A percentile compares a stretch with the other conserved stretches of the same genome.
Evolutionary conservation across 768 basidiomycete genomes (phyloP).

Genomic region (Amanita rubescens): DNA sequence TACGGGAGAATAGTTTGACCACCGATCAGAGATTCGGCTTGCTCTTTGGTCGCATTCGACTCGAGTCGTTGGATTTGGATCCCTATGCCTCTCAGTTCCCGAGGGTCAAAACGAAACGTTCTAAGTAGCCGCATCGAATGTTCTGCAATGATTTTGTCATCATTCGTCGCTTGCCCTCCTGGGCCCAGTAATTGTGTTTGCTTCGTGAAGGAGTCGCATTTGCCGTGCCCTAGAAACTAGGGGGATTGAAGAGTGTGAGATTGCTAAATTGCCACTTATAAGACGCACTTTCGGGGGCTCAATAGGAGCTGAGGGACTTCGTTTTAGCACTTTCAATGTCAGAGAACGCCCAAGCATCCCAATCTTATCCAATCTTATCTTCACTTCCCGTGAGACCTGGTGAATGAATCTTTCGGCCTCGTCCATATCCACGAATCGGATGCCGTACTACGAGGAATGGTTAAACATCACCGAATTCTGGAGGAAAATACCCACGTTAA

Average conservation of each 20-base stretch:
- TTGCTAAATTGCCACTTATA: neutral
- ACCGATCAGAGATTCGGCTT: conserved; percentile 12
- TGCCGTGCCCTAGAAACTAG: conserved; percentile 89
- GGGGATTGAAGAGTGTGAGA: conserved; percentile 1
- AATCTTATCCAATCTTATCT: conserved; percentile 59
- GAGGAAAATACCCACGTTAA: conserved; percentile 60
- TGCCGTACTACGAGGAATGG: conserved; percentile 65
- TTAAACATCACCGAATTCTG: neutral
- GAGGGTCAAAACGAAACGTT: conserved; percentile 70
- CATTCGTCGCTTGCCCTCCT: conserved; percentile 65
- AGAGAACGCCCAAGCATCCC: conserved; percentile 66
- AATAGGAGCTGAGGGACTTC: conserved; percentile 77
- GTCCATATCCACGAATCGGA: conserved; percentile 78
- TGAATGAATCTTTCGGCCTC: conserved; percentile 76
- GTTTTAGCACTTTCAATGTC: conserved; percentile 84
- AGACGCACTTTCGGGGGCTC: conserved; percentile 80
- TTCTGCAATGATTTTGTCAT: conserved; percentile 62
- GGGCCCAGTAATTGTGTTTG: conserved; percentile 52
- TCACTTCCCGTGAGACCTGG: conserved; percentile 73
- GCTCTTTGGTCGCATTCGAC: conserved; percentile 25
- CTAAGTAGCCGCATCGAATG: conserved; percentile 72
- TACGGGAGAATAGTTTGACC: conserved; percentile 65
- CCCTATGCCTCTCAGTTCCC: conserved; percentile 86
- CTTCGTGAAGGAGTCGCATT: conserved; percentile 76
- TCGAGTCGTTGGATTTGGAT: conserved; percentile 91